phyloP scores from a whole-genome alignment of 1,284 basidiomycete genomes.

The Moesziomyces antarcticus region DNA sequence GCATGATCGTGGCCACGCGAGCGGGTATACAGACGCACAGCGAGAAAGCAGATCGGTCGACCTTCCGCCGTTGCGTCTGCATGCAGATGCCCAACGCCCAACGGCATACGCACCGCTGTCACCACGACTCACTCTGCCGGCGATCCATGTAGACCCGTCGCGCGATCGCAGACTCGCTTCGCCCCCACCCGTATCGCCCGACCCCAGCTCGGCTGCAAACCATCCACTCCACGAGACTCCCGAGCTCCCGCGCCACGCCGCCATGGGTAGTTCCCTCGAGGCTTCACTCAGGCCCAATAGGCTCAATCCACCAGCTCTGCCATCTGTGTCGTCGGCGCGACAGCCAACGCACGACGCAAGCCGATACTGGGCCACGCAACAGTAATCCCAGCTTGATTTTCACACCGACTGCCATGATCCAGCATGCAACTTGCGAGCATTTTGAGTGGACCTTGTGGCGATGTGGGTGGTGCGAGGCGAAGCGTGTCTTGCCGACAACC shows the following conservation, averaged over 20 bases:
- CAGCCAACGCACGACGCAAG: constrained; percentile 3
- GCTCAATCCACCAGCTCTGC: neutral
- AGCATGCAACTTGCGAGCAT: too few species aligned
- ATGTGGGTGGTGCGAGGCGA: too few species aligned
- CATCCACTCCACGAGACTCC: neutral
- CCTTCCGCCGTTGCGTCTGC: constrained; percentile 22
- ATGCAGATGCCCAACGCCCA: neutral
- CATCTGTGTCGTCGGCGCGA: constrained; percentile 1
- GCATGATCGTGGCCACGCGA: constrained; percentile 1
- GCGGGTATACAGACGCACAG: neutral
- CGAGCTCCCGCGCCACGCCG: neutral
- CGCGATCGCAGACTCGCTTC: neutral
- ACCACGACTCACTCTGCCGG: constrained; percentile 1
- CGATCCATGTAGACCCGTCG: constrained; percentile 1
- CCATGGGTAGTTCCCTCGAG: neutral
- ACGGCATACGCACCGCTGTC: neutral
- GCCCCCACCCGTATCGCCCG: neutral
- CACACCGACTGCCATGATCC: too few species aligned
- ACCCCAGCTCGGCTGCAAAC: neutral
- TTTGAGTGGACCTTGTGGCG: too few species aligned
- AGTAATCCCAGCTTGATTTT: neutral
- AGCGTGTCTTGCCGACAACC: too few species aligned
- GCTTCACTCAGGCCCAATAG: neutral
- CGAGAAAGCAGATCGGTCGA: constrained; percentile 10
- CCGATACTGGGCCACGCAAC: constrained; percentile 8